Conservation (phyloP, 495 filamentous ascomycete genomes). For the Talaromyces nanjingensis region DNA sequence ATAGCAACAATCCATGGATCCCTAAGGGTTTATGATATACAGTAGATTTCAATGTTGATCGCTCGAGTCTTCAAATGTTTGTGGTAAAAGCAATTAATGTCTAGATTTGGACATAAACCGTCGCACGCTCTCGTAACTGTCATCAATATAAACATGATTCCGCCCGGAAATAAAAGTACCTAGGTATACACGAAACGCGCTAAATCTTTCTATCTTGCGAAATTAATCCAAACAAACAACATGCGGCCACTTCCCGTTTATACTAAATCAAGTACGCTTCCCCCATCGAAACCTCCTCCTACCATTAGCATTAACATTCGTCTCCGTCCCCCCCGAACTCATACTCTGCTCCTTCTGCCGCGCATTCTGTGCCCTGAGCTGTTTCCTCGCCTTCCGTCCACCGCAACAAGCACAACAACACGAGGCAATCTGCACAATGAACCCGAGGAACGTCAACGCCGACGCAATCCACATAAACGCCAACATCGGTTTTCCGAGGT, state of each 20-base stretch:
- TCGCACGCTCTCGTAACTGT: not conserved
- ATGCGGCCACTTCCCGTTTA: no score
- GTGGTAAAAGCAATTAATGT: no score
- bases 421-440: constrained; percentile 62
- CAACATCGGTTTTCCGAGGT: constrained; percentile 69
- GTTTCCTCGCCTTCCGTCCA: constrained; percentile 34
- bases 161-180: no score
- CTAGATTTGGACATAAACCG: not conserved
- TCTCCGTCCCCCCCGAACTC: not conserved
- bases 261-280: not conserved
- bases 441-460: constrained; percentile 58
- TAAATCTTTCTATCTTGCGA: not conserved
- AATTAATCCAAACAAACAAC: not conserved
- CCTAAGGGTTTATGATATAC: no score
- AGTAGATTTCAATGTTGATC: no score
- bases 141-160: not conserved
- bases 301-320: not conserved
- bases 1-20: no score
- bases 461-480: constrained; percentile 84
- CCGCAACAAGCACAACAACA: constrained; percentile 53
- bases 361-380: constrained; percentile 23
- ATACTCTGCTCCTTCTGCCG: constrained; percentile 16
- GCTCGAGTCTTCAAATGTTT: no score
- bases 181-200: not conserved
- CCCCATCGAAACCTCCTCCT: constrained; percentile 6